Evolutionary conservation across 495 filamentous ascomycete genomes (phyloP).

Genomic region (Articulospora tetracladia): DNA sequence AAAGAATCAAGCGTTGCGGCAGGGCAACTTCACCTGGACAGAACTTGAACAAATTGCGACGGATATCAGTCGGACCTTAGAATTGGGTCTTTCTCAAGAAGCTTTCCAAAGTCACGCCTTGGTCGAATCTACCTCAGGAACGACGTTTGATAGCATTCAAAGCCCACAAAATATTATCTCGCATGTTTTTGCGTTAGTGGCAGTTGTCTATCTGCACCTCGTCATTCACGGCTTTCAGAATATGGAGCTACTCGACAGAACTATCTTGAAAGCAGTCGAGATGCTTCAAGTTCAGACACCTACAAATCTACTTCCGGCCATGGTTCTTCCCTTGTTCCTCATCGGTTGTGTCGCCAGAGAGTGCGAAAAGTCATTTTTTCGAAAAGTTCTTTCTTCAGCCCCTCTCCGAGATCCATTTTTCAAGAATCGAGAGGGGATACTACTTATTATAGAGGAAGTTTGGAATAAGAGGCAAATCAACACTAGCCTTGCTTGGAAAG

Average conservation of each 20-base stretch:
- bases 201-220: conserved; percentile 17
- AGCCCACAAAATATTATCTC: conserved; percentile 3
- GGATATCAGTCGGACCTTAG: conserved; percentile 9
- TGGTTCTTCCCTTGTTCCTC: conserved; percentile 16
- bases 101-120: neutral
- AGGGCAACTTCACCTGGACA: conserved; percentile 1
- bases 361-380: conserved; percentile 14
- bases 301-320: conserved; percentile 6
- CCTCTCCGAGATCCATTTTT: conserved; percentile 14
- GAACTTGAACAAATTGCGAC: neutral
- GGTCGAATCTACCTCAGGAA: neutral
- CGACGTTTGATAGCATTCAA: neutral
- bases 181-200: conserved; percentile 9
- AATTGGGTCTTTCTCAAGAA: neutral
- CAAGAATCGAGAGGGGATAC: conserved; percentile 14
- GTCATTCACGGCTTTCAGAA: conserved; percentile 11
- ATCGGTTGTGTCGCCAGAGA: conserved; percentile 14
- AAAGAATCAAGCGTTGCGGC: conserved; percentile 2
- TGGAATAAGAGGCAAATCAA: conserved; percentile 10
- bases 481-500: conserved; percentile 9
- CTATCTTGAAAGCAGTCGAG: conserved; percentile 7
- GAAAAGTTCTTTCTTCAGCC: conserved; percentile 9
- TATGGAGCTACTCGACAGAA: conserved; percentile 2
- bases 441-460: conserved; percentile 15
- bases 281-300: conserved; percentile 9